These are phyloP conservation scores for Sergeia podlipaevii DNA, from an alignment of 208 protist species.

Conservation along the genomic window DNA sequence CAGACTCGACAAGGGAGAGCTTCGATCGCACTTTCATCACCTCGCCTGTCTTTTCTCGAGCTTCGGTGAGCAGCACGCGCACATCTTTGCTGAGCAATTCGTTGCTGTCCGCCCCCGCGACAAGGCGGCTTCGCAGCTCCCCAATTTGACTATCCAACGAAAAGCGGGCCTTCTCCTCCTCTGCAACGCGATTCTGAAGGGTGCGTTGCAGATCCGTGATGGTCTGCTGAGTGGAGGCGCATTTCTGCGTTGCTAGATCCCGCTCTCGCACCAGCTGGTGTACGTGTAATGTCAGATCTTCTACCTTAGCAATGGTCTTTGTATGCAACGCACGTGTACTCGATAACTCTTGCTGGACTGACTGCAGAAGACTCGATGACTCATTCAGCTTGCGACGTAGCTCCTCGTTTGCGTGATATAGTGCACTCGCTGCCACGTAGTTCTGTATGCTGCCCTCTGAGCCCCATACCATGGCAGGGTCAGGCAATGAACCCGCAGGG, in stretches of 20 bases:
- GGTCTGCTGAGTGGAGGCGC: constrained; percentile 40
- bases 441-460: constrained; percentile 75
- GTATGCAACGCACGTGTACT: constrained; percentile 28
- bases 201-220: constrained; percentile 54
- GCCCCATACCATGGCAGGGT: constrained; percentile 87
- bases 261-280: constrained; percentile 85
- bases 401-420: constrained; percentile 88
- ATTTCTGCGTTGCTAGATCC: constrained; percentile 68
- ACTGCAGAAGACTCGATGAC: constrained; percentile 48
- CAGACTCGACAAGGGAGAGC: constrained; percentile 66
- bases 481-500: constrained; percentile 37
- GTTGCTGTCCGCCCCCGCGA: constrained; percentile 78
- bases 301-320: constrained; percentile 39
- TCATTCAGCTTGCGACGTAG: constrained; percentile 78
- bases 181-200: constrained; percentile 40
- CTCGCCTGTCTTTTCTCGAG: constrained; percentile 54
- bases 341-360: constrained; percentile 71
- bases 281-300: constrained; percentile 65
- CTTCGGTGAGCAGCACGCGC: constrained; percentile 48
- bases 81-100: constrained; percentile 77
- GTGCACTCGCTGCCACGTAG: constrained; percentile 73
- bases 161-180: constrained; percentile 69
- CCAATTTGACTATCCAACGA: constrained; percentile 67
- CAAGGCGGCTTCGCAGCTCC: constrained; percentile 74
- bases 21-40: constrained; percentile 65